Base-by-base conservation (phyloP, 129 eudicot genomes). In the Centella asiatica region DNA sequence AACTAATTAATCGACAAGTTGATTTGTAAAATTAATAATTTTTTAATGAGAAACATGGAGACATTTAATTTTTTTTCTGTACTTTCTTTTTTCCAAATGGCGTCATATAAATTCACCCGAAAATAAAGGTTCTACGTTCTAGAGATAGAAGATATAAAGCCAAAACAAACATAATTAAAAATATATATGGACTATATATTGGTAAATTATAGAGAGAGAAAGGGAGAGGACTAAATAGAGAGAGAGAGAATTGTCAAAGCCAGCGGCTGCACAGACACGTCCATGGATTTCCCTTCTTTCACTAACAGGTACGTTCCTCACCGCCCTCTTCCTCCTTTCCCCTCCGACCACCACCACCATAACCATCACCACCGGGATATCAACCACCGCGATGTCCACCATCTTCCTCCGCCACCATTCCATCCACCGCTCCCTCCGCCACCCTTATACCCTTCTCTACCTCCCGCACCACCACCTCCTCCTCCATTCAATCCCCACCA, bases 221-320 rank as follows among this genome's bases (percentile, higher is more conserved):
- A 17, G 48, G 5, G 39, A 34, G 9, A 34, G 9, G 9, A 3
- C 39, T 34, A 9, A 9, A 34, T 3, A 34, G 4, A 3, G 39
- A 3, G 39, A 34, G 9, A 34, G 39, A 13, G 6, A 15, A 44
- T 17, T 17, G 27, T 1, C 65, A 22, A 60, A 37, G 44, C 9
- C 52, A 36, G 37, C n/a, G n/a, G n/a, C n/a, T n/a, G 32, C 32
- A 10, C 65, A 49, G 28, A 11, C 29, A 32, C 62, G 13, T 68
- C 47, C 54, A 80, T 80, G 85, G 86, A 77, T n/a, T 78, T 64
- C 65, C 77, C 84, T 42, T 65, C 81, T 48, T 77, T 69, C 86
- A 51, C 65, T 69, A 76, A 22, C 81, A 79, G 80, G 84, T 82
- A 76, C 72, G 82, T 48, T 42, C 74, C 75, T 45, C 76, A 57